Evolutionary conservation across 208 protist genomes (phyloP), one percentile per base, ranked within the genome.

Genomic region (Borovskyia barvae): DNA sequence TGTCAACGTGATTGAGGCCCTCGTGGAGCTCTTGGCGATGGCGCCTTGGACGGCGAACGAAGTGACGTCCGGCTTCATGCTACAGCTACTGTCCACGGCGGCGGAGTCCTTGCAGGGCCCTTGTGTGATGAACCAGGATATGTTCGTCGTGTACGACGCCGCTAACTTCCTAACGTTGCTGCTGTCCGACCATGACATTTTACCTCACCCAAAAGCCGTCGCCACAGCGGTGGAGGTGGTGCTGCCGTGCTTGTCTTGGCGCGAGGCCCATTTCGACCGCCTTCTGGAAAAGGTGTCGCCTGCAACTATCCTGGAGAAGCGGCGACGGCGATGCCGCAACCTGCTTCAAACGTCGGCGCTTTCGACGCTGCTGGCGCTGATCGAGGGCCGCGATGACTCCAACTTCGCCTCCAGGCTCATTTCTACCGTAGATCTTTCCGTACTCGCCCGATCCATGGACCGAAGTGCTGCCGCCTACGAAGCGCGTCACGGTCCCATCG

Each of bases 1-100:
- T 1, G 66, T 85, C 35, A 81, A 92, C 47, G 43, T 92, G 9
- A 52, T 92, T n/a, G 68, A 77, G 62, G 69, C 72, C 29, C 52
- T 84, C 20, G 78, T 85, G 43, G 66, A 74, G 25, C 55, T 87
- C 19, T 63, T 90, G 2, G 51, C 74, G 19, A 65, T 77, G 49
- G 60, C 61, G 3, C 64, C 77, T 9, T 51, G 43, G 19, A 68
- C 66, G 17, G 67, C 70, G 5, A 71, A 76, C 57, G 72, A 72
- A 53, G 58, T 61, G 25, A 83, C 67, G 9, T 66, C 63, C 0
- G 55, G 67, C 6, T 74, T 81, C 20, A 68, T 77, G 40, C 40
- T 72, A n/a, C 72, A 73, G 66, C 58, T 82, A 7, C 59, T 87
- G 28, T 65, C 54, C 19, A 83, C 75, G 9, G 63, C 82, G 15